Evolutionary conservation across 495 filamentous ascomycete species (phyloP).

Genomic region (Melanomma pulvis-pyrius): DNA sequence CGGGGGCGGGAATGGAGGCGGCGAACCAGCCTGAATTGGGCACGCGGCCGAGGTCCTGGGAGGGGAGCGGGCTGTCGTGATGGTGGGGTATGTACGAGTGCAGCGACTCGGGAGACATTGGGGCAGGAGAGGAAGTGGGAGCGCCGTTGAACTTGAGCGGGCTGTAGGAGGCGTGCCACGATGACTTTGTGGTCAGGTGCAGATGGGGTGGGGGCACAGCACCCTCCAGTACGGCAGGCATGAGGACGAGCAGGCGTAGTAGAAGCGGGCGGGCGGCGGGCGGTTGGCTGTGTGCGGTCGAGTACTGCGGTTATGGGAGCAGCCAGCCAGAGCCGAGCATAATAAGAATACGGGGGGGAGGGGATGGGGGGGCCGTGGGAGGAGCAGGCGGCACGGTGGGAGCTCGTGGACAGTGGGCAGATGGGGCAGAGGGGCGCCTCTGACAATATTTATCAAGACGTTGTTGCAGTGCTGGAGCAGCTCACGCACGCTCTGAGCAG

Average conservation of each 20-base stretch:
- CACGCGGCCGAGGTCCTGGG: conserved; percentile 24
- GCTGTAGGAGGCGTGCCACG: conserved; percentile 23
- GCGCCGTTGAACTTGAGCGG: conserved; percentile 12
- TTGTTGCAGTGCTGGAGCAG: conserved; percentile 23
- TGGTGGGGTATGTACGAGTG: conserved; percentile 33
- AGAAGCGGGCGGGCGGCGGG: conserved; percentile 2
- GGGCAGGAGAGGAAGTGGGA: conserved; percentile 27
- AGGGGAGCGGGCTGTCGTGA: conserved; percentile 29
- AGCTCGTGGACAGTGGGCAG: neutral
- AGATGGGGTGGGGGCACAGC: conserved; percentile 40
- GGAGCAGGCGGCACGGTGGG: neutral
- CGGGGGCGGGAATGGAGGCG: conserved; percentile 32
- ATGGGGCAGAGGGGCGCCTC: conserved; percentile 9
- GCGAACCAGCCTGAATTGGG: conserved; percentile 34
- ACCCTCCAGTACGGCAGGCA: conserved; percentile 36
- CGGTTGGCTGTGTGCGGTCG: neutral
- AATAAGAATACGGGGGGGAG: neutral
- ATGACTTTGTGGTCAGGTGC: conserved; percentile 27
- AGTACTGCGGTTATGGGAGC: conserved; percentile 15
- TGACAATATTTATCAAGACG: conserved; percentile 32
- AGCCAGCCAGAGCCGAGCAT: conserved; percentile 27
- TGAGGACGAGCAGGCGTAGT: conserved; percentile 13
- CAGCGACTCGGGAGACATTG: conserved; percentile 34
- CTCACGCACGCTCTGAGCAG: conserved; percentile 17
- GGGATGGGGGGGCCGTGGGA: neutral